Conservation (phyloP, 306 rosid genomes). For the Cucurbita ficifolia region DNA sequence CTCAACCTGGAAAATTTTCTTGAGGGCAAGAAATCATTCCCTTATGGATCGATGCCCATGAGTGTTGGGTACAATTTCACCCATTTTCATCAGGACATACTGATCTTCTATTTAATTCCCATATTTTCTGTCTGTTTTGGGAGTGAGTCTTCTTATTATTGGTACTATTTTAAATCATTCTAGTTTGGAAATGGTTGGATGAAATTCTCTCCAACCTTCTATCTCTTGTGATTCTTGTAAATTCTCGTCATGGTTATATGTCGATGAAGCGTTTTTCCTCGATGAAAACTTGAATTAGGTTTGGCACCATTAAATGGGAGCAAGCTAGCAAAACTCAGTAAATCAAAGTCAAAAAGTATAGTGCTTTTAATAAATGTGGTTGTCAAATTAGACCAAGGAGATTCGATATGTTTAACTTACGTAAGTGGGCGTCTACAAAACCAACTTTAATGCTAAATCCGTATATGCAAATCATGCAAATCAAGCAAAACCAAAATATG, state of each 20-base stretch:
- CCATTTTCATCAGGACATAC: background rate
- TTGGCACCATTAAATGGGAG: background rate
- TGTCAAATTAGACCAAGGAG: no score
- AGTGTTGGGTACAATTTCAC: background rate
- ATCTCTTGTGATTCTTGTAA: background rate
- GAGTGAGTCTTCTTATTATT: no score
- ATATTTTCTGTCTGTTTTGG: no score
- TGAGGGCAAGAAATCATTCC: background rate
- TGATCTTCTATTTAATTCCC: no score
- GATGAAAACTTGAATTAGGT: background rate
- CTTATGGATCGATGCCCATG: background rate
- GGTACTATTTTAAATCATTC: background rate
- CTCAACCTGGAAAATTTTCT: background rate
- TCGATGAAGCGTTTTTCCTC: background rate
- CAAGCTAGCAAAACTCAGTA: background rate
- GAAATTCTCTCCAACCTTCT: background rate
- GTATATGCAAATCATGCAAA: background rate
- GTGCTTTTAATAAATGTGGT: no score
- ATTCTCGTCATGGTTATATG: background rate
- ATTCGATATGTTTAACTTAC: no score
- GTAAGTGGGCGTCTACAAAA: no score
- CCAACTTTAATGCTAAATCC: background rate
- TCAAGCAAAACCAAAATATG: no score
- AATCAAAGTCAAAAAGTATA: no score
- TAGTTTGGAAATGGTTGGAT: background rate